Evolutionary conservation across 2,329 filamentous ascomycete genomes (phyloP), one percentile per base, ranked within the genome.

Genomic region (Pezicula carpinea): DNA sequence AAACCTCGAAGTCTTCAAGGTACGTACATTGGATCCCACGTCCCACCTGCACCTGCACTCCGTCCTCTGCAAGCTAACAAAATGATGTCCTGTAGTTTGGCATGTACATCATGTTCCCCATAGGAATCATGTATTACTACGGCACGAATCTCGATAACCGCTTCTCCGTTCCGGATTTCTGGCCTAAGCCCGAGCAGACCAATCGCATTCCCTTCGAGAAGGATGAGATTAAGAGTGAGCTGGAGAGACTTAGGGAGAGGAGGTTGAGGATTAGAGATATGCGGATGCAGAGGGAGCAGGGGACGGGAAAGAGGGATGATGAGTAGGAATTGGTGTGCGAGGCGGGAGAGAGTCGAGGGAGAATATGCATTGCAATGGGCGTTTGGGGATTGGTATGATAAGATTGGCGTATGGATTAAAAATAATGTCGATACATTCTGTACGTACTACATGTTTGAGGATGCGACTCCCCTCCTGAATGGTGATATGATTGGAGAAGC

Each of bases 41-140:
- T 11, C 26, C 8, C 26, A 11, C 29, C 48, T 48, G n/a, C n/a
- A n/a, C 23, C 43, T 23, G n/a, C 39, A 42, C 14, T 43, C 41
- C 31, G 35, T 26, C 22, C n/a, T n/a, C n/a, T n/a, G n/a, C n/a
- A 43, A 40, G n/a, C 39, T 52, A 44, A 52, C 22, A 39, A 19
- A 40, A 15, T 26, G 6, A 13, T 38, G 17, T 13, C 26, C 6
- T 36, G 47, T 53, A 96, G 92, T 99, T 99, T 69, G 91, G 92
- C 73, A 88, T 95, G 79, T 99, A 99, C 74, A 85, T 99, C 73
- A 85, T 96, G 79, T 99, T 99, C 71, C 93, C 93, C 15, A 97
- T 99, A 62, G 90, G 89, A 60, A 91, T 93, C 76, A 99, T 99
- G 93, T 97, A 95, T 77, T 99, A 99, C 75, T 99, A 97, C 69